Conservation (phyloP, 306 rosid genomes). For the Begonia peltatifolia region DNA sequence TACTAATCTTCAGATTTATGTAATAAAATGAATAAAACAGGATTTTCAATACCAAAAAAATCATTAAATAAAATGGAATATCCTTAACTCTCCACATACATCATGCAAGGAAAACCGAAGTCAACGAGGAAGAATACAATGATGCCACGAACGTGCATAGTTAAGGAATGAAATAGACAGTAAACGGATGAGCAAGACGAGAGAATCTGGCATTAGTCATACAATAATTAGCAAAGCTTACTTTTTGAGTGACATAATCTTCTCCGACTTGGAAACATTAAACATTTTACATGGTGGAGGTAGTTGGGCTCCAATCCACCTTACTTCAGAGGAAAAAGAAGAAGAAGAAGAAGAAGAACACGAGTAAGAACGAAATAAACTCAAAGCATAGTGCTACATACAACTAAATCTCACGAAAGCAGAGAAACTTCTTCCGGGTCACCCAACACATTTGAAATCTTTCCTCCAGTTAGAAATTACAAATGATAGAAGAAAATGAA, state of each 20-base stretch:
- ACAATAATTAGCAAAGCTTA: not conserved
- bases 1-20: no score
- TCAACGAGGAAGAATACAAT: no score
- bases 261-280: not conserved
- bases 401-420: not conserved
- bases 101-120: no score
- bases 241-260: not conserved
- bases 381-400: not conserved
- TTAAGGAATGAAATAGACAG: no score
- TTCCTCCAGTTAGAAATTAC: not conserved
- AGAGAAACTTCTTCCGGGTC: not conserved
- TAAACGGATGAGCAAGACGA: no score
- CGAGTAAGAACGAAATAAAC: not conserved
- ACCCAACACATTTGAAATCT: no score
- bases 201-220: no score
- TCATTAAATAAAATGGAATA: not conserved
- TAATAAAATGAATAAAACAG: no score
- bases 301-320: not conserved
- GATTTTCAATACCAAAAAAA: not conserved
- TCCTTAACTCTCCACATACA: no score
- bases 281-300: not conserved
- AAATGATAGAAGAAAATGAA: not conserved
- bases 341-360: not conserved
- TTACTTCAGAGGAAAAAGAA: not conserved
- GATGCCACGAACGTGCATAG: no score